A percentile compares a stretch with the other conserved stretches of the same genome.
Conservation (phyloP, 1,139 yeast species). For the Zygosaccharomyces sapae region DNA sequence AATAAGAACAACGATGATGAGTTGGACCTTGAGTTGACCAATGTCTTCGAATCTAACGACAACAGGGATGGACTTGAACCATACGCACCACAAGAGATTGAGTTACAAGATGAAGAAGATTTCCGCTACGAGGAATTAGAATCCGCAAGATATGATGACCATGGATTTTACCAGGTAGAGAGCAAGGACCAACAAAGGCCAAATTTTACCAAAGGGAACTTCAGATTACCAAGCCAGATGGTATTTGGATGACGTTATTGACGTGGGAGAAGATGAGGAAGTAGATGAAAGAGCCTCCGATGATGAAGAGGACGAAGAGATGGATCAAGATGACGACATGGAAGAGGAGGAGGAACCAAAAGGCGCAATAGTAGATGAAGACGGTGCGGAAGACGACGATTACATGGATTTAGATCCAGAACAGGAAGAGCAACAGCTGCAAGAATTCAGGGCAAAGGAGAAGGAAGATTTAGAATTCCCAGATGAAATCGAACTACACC, state of each 20-base stretch:
- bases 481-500: constrained; percentile 85
- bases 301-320: constrained; percentile 39
- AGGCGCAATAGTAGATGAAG: constrained; percentile 4
- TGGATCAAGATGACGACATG: constrained; percentile 29
- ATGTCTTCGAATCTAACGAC: constrained; percentile 44
- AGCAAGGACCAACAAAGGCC: constrained; percentile 38
- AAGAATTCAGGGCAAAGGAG: constrained; percentile 63
- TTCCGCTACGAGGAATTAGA: constrained; percentile 44
- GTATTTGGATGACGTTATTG: constrained; percentile 69
- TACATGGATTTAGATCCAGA: constrained; percentile 73
- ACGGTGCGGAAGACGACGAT: constrained; percentile 48
- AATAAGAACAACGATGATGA: constrained; percentile 16
- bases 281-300: constrained; percentile 25
- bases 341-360: constrained; percentile 34
- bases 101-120: constrained; percentile 45
- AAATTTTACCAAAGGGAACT: constrained; percentile 73
- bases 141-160: constrained; percentile 71
- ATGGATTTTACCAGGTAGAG: constrained; percentile 47
- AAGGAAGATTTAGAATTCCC: constrained; percentile 90
- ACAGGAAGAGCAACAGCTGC: constrained; percentile 76
- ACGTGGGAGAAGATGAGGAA: constrained; percentile 42
- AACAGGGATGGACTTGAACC: constrained; percentile 65
- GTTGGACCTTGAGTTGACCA: constrained; percentile 22
- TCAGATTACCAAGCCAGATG: constrained; percentile 93
- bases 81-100: constrained; percentile 57